phyloP scores from a whole-genome alignment of 768 basidiomycete genomes.

The Suillus clintonianus region DNA sequence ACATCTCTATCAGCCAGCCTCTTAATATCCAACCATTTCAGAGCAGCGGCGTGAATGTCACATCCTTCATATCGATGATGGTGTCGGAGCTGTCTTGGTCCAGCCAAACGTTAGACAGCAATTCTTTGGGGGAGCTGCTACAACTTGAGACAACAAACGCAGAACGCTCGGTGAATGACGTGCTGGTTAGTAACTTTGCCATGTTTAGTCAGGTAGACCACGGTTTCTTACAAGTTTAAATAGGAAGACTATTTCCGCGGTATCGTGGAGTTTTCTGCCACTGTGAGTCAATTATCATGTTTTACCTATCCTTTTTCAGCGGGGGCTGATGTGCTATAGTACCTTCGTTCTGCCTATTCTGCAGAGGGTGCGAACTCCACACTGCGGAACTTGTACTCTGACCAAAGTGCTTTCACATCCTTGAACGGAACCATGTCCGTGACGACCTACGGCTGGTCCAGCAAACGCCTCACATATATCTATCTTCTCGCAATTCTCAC shows the following conservation, averaged over 20 bases:
- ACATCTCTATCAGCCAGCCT: too few relatives aligned
- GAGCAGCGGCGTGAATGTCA: too few relatives aligned
- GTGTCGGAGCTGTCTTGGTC: too few relatives aligned
- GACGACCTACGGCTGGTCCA: neutral
- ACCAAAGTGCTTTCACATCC: neutral
- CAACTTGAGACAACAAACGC: too few relatives aligned
- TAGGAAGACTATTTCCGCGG: constrained; percentile 7
- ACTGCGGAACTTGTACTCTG: neutral
- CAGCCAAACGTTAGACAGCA: too few relatives aligned
- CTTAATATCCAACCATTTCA: too few relatives aligned
- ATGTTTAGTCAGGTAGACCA: too few relatives aligned
- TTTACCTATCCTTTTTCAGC: neutral
- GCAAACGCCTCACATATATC: neutral
- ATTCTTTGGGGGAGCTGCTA: too few relatives aligned
- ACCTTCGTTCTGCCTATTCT: constrained; percentile 8
- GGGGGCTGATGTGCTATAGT: neutral
- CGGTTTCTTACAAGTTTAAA: too few relatives aligned
- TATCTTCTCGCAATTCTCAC: neutral
- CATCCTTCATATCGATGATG: too few relatives aligned
- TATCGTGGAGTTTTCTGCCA: constrained; percentile 8
- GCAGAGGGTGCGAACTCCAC: neutral
- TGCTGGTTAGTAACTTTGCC: too few relatives aligned
- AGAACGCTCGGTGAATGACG: too few relatives aligned
- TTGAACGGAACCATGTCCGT: constrained; percentile 2
- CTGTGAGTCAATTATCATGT: neutral